Conservation (phyloP, 73 alveolate genomes). For the Paraurostyla sp. region DNA sequence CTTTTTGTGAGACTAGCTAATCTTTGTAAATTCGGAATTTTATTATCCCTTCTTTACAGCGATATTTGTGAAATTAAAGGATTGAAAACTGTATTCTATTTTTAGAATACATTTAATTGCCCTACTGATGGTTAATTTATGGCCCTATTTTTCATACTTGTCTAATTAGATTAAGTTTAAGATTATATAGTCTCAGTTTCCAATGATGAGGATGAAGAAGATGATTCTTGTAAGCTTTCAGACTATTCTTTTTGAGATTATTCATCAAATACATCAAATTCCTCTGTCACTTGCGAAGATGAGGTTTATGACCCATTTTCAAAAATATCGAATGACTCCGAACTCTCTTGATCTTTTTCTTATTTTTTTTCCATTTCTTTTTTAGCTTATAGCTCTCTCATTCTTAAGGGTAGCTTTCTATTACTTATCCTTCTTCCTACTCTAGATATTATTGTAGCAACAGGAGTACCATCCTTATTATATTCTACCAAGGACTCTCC, state of each 20-base stretch:
- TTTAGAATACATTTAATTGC: no score
- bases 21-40: no score
- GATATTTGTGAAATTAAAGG: no score
- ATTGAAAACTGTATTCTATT: no score
- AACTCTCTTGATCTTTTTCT: background rate
- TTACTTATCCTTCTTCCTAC: background rate
- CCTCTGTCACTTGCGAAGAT: background rate
- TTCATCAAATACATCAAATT: no score
- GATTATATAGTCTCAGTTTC: no score
- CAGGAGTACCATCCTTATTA: background rate
- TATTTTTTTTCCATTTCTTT: background rate
- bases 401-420: background rate
- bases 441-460: background rate
- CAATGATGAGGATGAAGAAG: background rate
- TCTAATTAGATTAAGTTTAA: no score
- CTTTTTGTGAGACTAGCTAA: background rate
- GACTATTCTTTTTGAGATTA: no score
- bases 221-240: background rate
- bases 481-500: background rate
- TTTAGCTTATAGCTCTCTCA: background rate
- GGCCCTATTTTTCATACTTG: no score
- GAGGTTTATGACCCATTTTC: background rate
- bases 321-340: slow-evolving; percentile 25
- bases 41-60: no score
- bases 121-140: no score